Evolutionary conservation across 1,284 basidiomycete species (phyloP), one percentile per base, ranked within the genome.

Genomic region (Trichosporon sp.): DNA sequence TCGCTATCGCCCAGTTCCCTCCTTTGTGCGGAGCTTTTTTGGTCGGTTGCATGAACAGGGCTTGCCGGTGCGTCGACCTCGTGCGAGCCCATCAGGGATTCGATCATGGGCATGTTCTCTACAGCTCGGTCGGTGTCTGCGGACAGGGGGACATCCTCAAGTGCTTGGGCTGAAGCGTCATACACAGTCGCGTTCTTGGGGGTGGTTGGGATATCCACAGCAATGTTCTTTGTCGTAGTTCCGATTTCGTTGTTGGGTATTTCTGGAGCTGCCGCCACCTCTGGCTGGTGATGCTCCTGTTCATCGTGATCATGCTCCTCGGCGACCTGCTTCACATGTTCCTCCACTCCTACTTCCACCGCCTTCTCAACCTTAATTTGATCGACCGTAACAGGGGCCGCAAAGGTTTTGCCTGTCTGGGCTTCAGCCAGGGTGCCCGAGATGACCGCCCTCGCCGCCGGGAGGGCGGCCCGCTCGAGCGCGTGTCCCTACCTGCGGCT

Each of bases 381-480:
- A n/a, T 63, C 14, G 59, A 63, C 32, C 31, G 59, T 32, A 63
- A 35, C 31, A 35, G 31, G 59, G 32, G 7, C 12, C 31, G 12
- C 59, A 8, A 63, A 5, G 14, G 59, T 4, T 5, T n/a, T n/a
- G 2, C 16, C 31, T 35, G 31, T 32, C 31, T 35, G 31, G 31
- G 31, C 14, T 14, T 35, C 59, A 63, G 31, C 59, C 31, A n/a
- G 14, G 59, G 31, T 63, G 32, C 59, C 59, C 59, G 59, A 63
- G 59, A 35, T 37, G 35, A 63, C 59, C 59, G 32, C 59, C 32
- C 59, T 35, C 59, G 59, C 59, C 59, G 32, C 59, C 31, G 32
- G 59, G 32, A 61, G 56, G 31, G 32, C 59, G 59, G 59, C 59
- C 59, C 59, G 59, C 59, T 63, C 59, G 59, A 37, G 59, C 59